A percentile compares a stretch with the other conserved stretches of the same genome.
These are phyloP conservation scores for Candida pini DNA, from an alignment of 805 yeast species.

Conservation along the genomic window DNA sequence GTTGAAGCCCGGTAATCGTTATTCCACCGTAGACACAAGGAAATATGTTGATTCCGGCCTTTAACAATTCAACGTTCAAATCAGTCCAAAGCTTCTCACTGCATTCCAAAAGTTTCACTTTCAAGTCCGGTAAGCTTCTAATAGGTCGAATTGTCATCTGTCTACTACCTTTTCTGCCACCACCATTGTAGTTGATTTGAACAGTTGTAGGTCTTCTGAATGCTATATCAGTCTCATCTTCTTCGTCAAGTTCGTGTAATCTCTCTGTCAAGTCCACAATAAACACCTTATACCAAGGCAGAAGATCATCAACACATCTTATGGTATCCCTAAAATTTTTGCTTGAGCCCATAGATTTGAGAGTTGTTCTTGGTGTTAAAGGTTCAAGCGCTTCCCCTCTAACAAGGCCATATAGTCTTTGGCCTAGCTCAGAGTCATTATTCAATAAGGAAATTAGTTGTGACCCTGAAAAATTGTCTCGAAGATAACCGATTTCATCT, in stretches of 20 bases:
- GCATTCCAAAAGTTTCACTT: constrained; percentile 19
- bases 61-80: constrained; percentile 23
- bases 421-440: constrained; percentile 44
- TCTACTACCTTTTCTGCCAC: constrained; percentile 29
- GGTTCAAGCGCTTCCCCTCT: constrained; percentile 58
- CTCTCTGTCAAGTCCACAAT: constrained; percentile 73
- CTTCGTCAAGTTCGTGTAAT: constrained; percentile 69
- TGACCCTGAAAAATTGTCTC: constrained; percentile 39
- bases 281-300: constrained; percentile 78
- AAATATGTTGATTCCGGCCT: constrained; percentile 28
- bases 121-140: constrained; percentile 33
- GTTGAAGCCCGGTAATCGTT: constrained; percentile 49
- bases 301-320: constrained; percentile 46
- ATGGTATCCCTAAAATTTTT: constrained; percentile 70
- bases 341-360: constrained; percentile 84
- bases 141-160: constrained; percentile 36
- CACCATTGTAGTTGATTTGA: constrained; percentile 32
- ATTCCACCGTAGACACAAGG: constrained; percentile 49
- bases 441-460: constrained; percentile 32
- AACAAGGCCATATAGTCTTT: constrained; percentile 52
- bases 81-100: constrained; percentile 17
- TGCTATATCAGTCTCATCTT: constrained; percentile 25
- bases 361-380: constrained; percentile 50
- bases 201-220: constrained; percentile 52
- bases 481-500: constrained; percentile 39